Evolutionary conservation across 345 rosid species (phyloP), one percentile per base, ranked within the genome.

Genomic region (Viola odorata): DNA sequence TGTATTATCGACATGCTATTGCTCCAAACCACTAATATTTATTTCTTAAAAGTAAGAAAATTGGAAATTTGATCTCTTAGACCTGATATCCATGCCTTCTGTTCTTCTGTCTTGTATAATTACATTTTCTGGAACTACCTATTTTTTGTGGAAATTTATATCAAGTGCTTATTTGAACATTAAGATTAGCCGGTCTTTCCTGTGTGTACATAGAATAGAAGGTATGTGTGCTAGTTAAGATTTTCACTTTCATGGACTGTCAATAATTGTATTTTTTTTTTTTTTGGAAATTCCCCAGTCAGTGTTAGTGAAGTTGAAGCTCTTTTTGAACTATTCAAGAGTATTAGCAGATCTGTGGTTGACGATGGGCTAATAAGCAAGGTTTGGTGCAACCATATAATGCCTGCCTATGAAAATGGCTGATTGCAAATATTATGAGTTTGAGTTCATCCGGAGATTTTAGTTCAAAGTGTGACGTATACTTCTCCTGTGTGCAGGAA

Each of bases 301-400:
- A 88, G 95, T 74, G 97, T 95, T 37, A 91, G 95, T 78, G 99
- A 95, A 83, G 97, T 95, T 73, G 97, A 95, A 85, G 99, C 99
- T 55, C 77, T 95, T 32, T 91, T 88, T 76, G 99, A 91, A 79
- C 77, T 95, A 48, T 95, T 77, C 81, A 91, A 91, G 85, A 95
- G 91, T 86, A 88, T 95, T 80, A 91, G 99, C 78, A 78, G 96
- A 72, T 91, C 98, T 13, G 87, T 91, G 64, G 71, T 91, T 71
- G 99, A 95, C 58, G 99, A 95, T 82, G 99, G 96, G 72, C 67
- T 91, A 72, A 91, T 95, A 64, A 88, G 79, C 82, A 88, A 95
- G 99, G 99, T 91, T 80, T 45, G 12, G 14, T 39, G 7, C 45
- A 40, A 38, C 36, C 32, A 13, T 12, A 8, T 4, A 13, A n/a